Base-by-base conservation (phyloP, 139 green algal species). In the Astrephomene gubernaculifera region DNA sequence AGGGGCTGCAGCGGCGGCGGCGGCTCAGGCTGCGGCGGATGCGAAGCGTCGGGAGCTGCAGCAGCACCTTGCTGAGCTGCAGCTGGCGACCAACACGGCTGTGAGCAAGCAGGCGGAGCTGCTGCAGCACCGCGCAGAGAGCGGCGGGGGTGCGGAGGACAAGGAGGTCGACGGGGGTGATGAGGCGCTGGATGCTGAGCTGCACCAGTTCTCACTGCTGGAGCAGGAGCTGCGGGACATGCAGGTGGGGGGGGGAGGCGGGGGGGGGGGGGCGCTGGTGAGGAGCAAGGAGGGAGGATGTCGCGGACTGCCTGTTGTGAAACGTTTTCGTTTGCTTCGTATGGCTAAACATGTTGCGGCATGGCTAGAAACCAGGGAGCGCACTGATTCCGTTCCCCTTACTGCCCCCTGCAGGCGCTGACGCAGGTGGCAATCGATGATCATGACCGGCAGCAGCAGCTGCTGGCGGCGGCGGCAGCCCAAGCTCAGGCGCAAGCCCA, bases 191-290 rank as follows among this genome's bases (percentile, higher is more conserved):
- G 64, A 63, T 22, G 79, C 75, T 35, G 79, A 85, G 7, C 38
- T 76, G 63, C 63, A 31, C 2, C 43, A 31, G 2, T 84, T 84
- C 78, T 45, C 78, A 19, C 35, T 75, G 79, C 64, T 86, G 79
- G 79, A 86, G 65, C 45, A 78, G 79, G 65, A 86, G 79, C 79
- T 86, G 65, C 45, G 79, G 25, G 65, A 86, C 45, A 78, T 86
- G 79, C 33, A 43, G 49, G 65, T 68, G 45, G 10, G 63, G 10
- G 24, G 14, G 14, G 49, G 17, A 57, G 14, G 49, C 17, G 49
- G 12, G 49, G 14, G 49, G 12, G 49, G 49, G 17, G 49, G 49
- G 12, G 49, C 14, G 49, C 49, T 57, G 49, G 14, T 57, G 49
- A 17, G 12, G 49, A 57, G 12, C 49, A 12, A 57, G 49, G 49